Percentiles rank a stretch among this genome's conserved stretches.
phyloP scores from a whole-genome alignment of 495 filamentous ascomycete species.

The Filosporella fistucella region DNA sequence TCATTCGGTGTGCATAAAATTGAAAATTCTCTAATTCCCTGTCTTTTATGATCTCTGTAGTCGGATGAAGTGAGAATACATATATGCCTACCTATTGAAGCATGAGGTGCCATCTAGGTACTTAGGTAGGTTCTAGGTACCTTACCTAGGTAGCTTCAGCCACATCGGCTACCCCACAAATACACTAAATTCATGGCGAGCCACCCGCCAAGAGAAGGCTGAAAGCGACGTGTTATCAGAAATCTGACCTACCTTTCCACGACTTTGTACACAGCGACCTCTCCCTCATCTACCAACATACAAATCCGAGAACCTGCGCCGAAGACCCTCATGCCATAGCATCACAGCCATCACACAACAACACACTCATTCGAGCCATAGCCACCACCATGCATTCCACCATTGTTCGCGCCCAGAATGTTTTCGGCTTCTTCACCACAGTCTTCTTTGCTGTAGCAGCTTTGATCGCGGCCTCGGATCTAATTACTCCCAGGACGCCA shows the following conservation, averaged over 20 bases:
- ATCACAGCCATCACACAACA: background rate
- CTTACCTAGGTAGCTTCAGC: background rate
- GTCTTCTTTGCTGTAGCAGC: conserved; percentile 78
- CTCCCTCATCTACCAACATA: no score
- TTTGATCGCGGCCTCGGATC: conserved; percentile 71
- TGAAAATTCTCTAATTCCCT: no score
- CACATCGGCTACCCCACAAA: conserved; percentile 1
- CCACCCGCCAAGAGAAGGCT: conserved; percentile 2
- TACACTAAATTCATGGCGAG: background rate
- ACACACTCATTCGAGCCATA: background rate
- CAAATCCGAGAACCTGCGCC: no score
- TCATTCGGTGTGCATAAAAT: no score
- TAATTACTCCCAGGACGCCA: conserved; percentile 66
- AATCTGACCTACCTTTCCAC: no score
- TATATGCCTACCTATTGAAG: no score
- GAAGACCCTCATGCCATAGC: conserved; percentile 6
- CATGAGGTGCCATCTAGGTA: no score
- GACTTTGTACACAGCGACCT: no score
- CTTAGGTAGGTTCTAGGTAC: no score
- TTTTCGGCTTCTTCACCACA: conserved; percentile 97
- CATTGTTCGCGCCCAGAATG: conserved; percentile 78
- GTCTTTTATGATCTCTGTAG: no score
- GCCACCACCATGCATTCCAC: conserved; percentile 71
- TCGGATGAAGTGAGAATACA: no score
- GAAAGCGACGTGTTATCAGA: conserved; percentile 10